Base-by-base conservation (phyloP, 768 basidiomycete genomes). In the Panaeolus cyanescens region DNA sequence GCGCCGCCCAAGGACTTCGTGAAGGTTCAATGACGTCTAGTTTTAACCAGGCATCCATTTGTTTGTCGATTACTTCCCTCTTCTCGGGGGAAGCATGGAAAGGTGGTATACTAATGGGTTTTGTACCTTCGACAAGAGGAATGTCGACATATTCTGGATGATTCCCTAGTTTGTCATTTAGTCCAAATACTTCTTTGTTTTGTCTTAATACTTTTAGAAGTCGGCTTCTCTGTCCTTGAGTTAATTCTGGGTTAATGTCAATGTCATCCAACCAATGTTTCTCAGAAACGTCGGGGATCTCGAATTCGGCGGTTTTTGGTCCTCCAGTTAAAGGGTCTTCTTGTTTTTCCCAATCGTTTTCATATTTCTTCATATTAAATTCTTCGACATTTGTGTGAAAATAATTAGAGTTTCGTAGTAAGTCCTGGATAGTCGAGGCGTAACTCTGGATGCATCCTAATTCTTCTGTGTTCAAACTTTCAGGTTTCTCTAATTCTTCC, bases 1-100 rank as follows among this genome's bases (percentile, higher is more conserved):
- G 75, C 0, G 70, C 70, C 0, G 45, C 72, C 74, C 75, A 83
- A 0, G 77, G 79, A 61, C 79, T 79, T 1, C 62, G n/a, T n/a
- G n/a, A n/a, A n/a, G n/a, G n/a, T n/a, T n/a, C n/a, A n/a, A n/a
- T n/a, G n/a, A n/a, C n/a, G n/a, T 59, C 0, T 78, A 80, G 0
- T 17, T 67, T 54, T 5, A 79, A 62, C 77, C 77, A 80, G 0
- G 63, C 36, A 13, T 70, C 62, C 22, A 75, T 45, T 53, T 64
- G 61, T 12, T 63, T 58, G 17, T 59, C 59, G 1, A 60, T 73
- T 0, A 75, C 67, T 55, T 71, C 64, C 13, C 69, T 33, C 32
- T 73, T 74, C 1, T n/a, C n/a, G n/a, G n/a, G n/a, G n/a, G n/a
- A n/a, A n/a, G n/a, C n/a, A n/a, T n/a, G n/a, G n/a, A n/a, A 65